Percentiles rank a stretch among this genome's conserved stretches.
Conservation (phyloP, 2,329 filamentous ascomycete genomes). For the Stachybotrys echinatus region DNA sequence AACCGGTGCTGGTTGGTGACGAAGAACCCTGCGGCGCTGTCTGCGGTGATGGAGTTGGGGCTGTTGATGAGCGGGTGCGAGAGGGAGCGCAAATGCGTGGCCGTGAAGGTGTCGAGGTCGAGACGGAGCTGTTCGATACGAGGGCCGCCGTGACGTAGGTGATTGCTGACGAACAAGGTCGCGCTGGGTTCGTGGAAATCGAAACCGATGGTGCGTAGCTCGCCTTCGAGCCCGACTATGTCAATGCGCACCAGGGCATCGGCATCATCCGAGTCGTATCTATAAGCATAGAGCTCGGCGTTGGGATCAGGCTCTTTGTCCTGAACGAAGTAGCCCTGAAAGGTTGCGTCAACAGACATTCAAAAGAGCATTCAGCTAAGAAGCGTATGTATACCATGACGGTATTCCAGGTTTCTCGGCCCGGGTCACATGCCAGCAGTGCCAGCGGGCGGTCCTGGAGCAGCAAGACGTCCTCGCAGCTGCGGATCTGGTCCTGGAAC, state of each 20-base stretch:
- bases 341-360: neutral
- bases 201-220: constrained; percentile 35
- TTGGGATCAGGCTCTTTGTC: constrained; percentile 10
- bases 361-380: neutral
- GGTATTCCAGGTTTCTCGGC: constrained; percentile 33
- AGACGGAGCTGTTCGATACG: constrained; percentile 34
- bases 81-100: constrained; percentile 29
- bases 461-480: constrained; percentile 33
- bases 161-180: constrained; percentile 31
- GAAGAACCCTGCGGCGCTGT: constrained; percentile 29
- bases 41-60: constrained; percentile 32
- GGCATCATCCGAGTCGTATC: constrained; percentile 21
- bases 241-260: constrained; percentile 15
- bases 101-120: constrained; percentile 23
- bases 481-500: constrained; percentile 30
- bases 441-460: constrained; percentile 28
- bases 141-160: constrained; percentile 23
- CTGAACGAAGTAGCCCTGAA: constrained; percentile 18
- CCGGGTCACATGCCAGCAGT: constrained; percentile 31
- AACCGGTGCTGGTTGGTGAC: constrained; percentile 37
- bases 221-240: constrained; percentile 16
- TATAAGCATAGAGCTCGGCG: constrained; percentile 29
- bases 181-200: constrained; percentile 27
- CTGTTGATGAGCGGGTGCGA: constrained; percentile 29
- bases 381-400: constrained; percentile 26